Conservation (phyloP, 176 grass and related monocot species). For the Triticum turgidum region DNA sequence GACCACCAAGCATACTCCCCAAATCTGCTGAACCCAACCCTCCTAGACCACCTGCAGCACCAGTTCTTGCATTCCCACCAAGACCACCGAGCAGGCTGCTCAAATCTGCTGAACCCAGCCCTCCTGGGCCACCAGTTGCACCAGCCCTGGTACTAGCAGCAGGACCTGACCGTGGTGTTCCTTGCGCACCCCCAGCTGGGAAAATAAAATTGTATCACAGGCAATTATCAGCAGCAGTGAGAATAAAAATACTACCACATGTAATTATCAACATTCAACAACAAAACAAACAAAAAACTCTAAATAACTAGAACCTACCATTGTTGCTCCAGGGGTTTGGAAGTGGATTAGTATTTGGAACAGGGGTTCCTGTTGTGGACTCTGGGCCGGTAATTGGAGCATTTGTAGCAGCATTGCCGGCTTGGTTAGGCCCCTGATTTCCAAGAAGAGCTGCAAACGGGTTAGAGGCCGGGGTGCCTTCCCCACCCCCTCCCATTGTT, state of each 20-base stretch:
- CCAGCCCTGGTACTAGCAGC: constrained; percentile 42
- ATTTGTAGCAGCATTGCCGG: constrained; percentile 48
- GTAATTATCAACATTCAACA: constrained; percentile 6
- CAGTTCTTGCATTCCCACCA: constrained; percentile 45
- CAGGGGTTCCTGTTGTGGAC: constrained; percentile 61
- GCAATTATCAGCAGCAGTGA: constrained; percentile 43
- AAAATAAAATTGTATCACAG: constrained; percentile 1
- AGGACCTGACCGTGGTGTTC: constrained; percentile 43
- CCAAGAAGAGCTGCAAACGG: constrained; percentile 89
- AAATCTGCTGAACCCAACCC: constrained; percentile 71
- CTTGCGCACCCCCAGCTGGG: constrained; percentile 65
- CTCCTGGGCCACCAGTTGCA: constrained; percentile 41
- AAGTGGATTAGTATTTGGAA: constrained; percentile 92
- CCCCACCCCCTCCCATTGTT: constrained; percentile 66
- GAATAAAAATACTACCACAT: constrained; percentile 4
- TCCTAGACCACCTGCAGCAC: constrained; percentile 48
- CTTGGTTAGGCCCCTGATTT: constrained; percentile 66
- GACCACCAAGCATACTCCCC: constrained; percentile 50
- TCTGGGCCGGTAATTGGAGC: constrained; percentile 48
- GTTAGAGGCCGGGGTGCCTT: constrained; percentile 64
- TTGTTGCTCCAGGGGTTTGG: constrained; percentile 89
- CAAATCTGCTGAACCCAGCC: constrained; percentile 65
- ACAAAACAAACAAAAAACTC: constrained; percentile 23
- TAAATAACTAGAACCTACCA: constrained; percentile 43
- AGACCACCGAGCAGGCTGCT: constrained; percentile 67